A percentile compares a stretch with the other conserved stretches of the same genome.
phyloP scores from a whole-genome alignment of 495 filamentous ascomycete species.

The Penicilliopsis zonata region DNA sequence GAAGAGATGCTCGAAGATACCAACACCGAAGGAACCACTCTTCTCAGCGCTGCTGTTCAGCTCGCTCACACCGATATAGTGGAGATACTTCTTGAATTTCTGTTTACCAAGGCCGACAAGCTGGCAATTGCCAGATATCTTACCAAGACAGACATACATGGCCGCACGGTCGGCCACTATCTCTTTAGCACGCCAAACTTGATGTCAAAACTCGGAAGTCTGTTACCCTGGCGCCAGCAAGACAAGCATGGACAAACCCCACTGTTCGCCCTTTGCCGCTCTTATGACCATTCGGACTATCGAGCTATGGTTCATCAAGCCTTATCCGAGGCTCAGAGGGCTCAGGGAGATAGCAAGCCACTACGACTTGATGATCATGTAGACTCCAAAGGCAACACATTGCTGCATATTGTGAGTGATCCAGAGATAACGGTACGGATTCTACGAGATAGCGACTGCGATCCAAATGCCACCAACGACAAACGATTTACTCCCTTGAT shows the following conservation, averaged over 20 bases:
- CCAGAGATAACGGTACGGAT: constrained; percentile 63
- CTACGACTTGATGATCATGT: constrained; percentile 90
- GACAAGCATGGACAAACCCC: constrained; percentile 97
- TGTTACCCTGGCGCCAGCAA: constrained; percentile 79
- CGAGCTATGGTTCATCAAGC: constrained; percentile 71
- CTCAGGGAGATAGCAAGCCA: constrained; percentile 65
- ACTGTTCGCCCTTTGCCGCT: constrained; percentile 84
- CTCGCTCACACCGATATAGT: constrained; percentile 63
- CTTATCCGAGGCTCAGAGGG: constrained; percentile 56
- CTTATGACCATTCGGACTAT: constrained; percentile 89
- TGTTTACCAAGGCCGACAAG: constrained; percentile 41
- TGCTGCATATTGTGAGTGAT: constrained; percentile 88
- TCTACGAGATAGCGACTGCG: constrained; percentile 72
- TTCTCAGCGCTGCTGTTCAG: constrained; percentile 92
- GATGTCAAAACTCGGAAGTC: constrained; percentile 56
- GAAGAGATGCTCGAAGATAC: constrained; percentile 64
- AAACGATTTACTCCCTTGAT: constrained; percentile 92
- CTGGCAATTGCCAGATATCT: constrained; percentile 52
- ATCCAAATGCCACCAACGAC: constrained; percentile 93
- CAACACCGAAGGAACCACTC: constrained; percentile 78
- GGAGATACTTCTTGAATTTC: constrained; percentile 58
- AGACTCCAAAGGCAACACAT: constrained; percentile 83
- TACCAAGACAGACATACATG: constrained; percentile 63
- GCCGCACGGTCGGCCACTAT: constrained; percentile 86
- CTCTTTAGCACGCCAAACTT: constrained; percentile 85